Base-by-base conservation (phyloP, 306 rosid species). In the Astragalus glycyphyllos region DNA sequence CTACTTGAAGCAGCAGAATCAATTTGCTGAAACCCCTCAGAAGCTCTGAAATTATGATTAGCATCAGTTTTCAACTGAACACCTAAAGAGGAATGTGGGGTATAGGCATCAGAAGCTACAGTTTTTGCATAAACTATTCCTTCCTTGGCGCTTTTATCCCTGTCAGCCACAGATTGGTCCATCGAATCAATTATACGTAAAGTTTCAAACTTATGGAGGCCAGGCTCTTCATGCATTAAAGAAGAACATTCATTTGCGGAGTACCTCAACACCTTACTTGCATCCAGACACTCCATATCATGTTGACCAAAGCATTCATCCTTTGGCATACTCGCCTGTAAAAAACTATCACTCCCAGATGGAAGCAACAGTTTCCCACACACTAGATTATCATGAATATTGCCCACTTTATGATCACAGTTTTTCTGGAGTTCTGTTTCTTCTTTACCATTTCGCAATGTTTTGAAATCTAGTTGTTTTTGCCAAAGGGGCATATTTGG, bases 291-390 rank as follows among this genome's bases (percentile, higher is more conserved):
- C 70, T 50, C 38, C 60, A 51, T 49, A 48, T 46, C 65, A 75
- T 4, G 72, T 63, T 71, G 71, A 64, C 42, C 76, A 65, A 53
- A 83, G 26, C 76, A 67, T 63, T 81, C 82, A 45, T 74, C 81
- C 15, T 77, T 79, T 57, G 74, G 31, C 12, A 47, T 37, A 26
- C 68, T 58, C 67, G 37, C 77, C 55, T 58, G 75, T 54, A 68
- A 48, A 5, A 31, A 55, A 72, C 63, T 55, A 16, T 72, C 79
- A 81, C 73, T 66, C 62, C 58, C 77, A 74, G 76, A 68, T 29
- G 66, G 77, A 67, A 46, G 73, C 5, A 77, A 80, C 11, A 53
- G 67, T 72, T 80, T 80, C 68, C 73, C 79, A 75, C 50, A 45
- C 51, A 75, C 47, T 23, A 86, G 40, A 79, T 76, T 48, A 76